Evolutionary conservation across 305 asterid species (phyloP), one percentile per base, ranked within the genome.

Genomic region (Solanum aculeatissimum): DNA sequence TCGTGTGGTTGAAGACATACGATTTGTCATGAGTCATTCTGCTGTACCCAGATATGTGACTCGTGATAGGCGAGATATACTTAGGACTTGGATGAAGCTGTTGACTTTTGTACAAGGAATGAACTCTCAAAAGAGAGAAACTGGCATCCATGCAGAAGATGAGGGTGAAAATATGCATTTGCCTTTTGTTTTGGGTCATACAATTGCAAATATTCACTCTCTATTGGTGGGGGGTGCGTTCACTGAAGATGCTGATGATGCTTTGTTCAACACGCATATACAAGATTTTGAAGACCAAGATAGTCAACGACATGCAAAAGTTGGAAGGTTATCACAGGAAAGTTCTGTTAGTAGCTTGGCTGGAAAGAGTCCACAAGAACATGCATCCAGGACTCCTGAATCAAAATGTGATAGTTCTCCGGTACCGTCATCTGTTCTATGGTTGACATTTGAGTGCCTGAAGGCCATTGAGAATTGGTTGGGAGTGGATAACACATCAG

Each of bases 81-180:
- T 89, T 75, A 91, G 93, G 88, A 87, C 85, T 72, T 97, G 98
- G 99, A 93, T 97, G 97, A 90, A 85, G 86, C 93, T 95, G 83
- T 86, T 97, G 93, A 89, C 95, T 84, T 95, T 90, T 88, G 96
- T 97, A 84, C 99, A 97, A 93, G 98, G 99, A 88, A 94, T 94
- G 98, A 90, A 90, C 90, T 92, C 98, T 69, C 96, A 90, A 84
- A 97, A 93, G 93, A 92, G 98, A 90, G 99, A 93, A 88, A 92
- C 91, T 62, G 92, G 98, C 85, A 93, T 91, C 85, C 95, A 92
- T 88, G 84, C 90, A 77, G 99, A 97, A 89, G 99, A 94, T 85
- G 99, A 95, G 86, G 92, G 85, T 85, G 99, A 94, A 54, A 88
- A 83, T 89, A 90, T 89, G 85, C 95, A 92, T 88, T 89, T 93